Evolutionary conservation across 2,329 filamentous ascomycete species (phyloP).

Genomic region (Didymella keratinophila): DNA sequence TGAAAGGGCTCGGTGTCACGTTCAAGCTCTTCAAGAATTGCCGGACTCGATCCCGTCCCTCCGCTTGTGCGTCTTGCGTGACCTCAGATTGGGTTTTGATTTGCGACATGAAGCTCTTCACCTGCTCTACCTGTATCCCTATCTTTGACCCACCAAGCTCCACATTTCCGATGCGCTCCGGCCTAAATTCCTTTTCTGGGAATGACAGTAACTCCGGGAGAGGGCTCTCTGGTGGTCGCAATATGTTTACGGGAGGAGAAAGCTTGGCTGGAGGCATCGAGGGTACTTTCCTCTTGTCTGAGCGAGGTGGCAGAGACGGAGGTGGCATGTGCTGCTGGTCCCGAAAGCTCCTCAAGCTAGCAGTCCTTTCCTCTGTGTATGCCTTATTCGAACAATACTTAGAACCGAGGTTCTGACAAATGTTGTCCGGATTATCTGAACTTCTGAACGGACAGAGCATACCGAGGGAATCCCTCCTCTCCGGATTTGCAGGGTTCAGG

Average conservation of each 20-base stretch:
- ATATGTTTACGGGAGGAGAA: not conserved
- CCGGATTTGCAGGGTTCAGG: not conserved
- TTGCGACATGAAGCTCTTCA: not conserved
- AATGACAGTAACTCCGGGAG: not conserved
- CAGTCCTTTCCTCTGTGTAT: not conserved
- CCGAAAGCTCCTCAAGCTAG: conserved; percentile 3
- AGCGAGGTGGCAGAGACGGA: not conserved
- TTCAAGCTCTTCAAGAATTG: not conserved
- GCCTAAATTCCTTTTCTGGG: not conserved
- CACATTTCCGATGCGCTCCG: not conserved
- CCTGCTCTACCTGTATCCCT: not conserved
- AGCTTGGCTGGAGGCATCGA: not conserved
- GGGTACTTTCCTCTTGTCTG: not conserved
- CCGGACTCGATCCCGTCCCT: not conserved
- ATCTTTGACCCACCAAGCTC: not conserved
- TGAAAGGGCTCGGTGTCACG: not conserved
- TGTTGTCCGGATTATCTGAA: not conserved
- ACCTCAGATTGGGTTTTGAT: not conserved
- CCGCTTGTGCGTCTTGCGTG: not conserved
- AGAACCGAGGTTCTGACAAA: conserved; percentile 5
- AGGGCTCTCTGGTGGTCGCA: not conserved
- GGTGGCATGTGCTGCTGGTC: not conserved
- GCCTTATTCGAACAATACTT: conserved; percentile 4
- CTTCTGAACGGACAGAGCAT: not conserved
- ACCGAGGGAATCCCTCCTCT: not conserved